Conservation (phyloP, 495 filamentous ascomycete genomes). For the Neurospora pannonica region DNA sequence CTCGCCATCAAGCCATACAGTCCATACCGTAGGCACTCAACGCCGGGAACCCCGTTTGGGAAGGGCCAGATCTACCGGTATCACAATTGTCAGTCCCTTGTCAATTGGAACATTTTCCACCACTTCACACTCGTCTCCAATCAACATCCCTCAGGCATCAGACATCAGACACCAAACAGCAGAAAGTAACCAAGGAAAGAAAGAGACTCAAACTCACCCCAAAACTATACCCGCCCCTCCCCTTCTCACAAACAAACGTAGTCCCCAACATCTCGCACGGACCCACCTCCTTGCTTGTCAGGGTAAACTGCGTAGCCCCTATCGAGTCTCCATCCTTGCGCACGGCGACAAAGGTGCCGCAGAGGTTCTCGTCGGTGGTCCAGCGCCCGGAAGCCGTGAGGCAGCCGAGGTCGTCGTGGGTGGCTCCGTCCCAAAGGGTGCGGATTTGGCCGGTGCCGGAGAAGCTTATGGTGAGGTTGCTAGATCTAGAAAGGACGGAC, state of each 20-base stretch:
- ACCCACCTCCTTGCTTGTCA: conserved; percentile 1
- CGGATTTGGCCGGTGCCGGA: conserved; percentile 15
- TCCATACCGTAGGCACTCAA: conserved; percentile 9
- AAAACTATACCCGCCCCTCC: conserved; percentile 2
- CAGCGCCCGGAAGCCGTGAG: conserved; percentile 12
- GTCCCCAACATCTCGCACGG: conserved; percentile 9
- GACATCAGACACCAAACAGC: background rate
- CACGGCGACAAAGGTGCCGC: conserved; percentile 10
- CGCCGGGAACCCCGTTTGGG: conserved; percentile 11
- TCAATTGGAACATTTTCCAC: no score
- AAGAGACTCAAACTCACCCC: conserved; percentile 8
- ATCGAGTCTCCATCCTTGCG: background rate
- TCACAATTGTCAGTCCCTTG: background rate
- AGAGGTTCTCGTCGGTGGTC: conserved; percentile 12
- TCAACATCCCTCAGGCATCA: no score
- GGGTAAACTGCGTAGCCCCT: background rate
- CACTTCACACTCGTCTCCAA: no score
- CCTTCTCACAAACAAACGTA: conserved; percentile 6
- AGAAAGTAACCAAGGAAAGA: background rate
- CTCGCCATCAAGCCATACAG: conserved; percentile 19
- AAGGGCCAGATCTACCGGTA: conserved; percentile 14
- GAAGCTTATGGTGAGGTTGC: background rate
- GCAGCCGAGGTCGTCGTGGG: conserved; percentile 18
- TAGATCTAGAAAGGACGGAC: background rate
- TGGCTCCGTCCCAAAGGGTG: conserved; percentile 9